Base-by-base conservation (phyloP, 352 stramenopile species). In the Phytopythium mirpurense region DNA sequence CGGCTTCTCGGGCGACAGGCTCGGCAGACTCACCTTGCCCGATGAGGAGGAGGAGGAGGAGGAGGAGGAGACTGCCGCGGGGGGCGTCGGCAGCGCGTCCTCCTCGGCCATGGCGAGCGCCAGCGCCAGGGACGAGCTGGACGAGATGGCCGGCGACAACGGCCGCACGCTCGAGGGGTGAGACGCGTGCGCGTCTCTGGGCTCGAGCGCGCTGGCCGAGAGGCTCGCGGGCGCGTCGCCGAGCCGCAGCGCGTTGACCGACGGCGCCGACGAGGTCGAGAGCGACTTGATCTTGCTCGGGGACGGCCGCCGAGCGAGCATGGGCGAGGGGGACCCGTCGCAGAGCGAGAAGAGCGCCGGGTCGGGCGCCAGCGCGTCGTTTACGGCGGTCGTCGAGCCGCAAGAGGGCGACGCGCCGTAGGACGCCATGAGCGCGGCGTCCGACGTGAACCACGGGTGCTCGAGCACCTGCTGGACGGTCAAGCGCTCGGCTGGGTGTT, bases 1-100 rank as follows among this genome's bases (percentile, higher is more conserved):
- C 10, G 65, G 69, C 36, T 83, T 86, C 26, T 86, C 75, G 0
- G 75, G 75, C 21, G 75, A 86, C 34, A 86, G 64, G 46, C 72
- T 82, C 41, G 75, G 75, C 10, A 86, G 70, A 60, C 56, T 70
- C 52, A 80, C 60, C 36, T 76, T 71, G 23, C 65, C 56, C 3
- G 43, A 51, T 16, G 48, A 50, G 9, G 26, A 43, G 9, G 23
- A 46, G 9, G 36, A 15, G 27, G 38, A 14, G 5, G 24, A n/a
- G n/a, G n/a, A n/a, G n/a, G n/a, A n/a, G n/a, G n/a, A n/a, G n/a
- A n/a, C n/a, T n/a, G n/a, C n/a, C 6, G 45, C 15, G 45, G 15
- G 41, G 24, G 36, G 26, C 23, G 31, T 9, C 5, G 5, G 45
- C 43, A 44, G 18, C 14, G 19, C 26, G 10, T 40, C 31, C 6